These are phyloP conservation scores for Podospora didyma DNA, from an alignment of 495 filamentous ascomycete genomes.

Conservation along the genomic window DNA sequence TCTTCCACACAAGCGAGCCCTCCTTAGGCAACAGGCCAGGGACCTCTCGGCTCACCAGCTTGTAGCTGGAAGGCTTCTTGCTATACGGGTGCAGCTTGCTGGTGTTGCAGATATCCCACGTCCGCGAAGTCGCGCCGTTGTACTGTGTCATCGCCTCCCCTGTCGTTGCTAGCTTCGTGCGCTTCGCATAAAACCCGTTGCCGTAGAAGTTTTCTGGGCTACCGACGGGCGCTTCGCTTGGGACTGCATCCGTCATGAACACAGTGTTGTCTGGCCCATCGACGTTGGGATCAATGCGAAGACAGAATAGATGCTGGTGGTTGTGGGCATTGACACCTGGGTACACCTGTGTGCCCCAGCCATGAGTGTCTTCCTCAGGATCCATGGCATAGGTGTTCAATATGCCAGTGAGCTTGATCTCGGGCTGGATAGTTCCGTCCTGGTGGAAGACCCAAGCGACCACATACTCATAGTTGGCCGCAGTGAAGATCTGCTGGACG, in stretches of 20 bases:
- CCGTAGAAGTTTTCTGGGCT: slow-evolving; percentile 83
- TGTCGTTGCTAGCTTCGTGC: slow-evolving; percentile 73
- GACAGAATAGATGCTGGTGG: slow-evolving; percentile 94
- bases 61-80: slow-evolving; percentile 84
- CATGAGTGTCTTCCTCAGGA: slow-evolving; percentile 77
- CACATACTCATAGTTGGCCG: slow-evolving; percentile 97
- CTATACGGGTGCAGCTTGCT: slow-evolving; percentile 82
- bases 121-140: slow-evolving; percentile 69
- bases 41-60: slow-evolving; percentile 84
- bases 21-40: slow-evolving; percentile 77
- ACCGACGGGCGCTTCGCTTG: slow-evolving; percentile 65
- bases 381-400: slow-evolving; percentile 88
- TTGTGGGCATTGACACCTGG: slow-evolving; percentile 58
- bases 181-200: slow-evolving; percentile 91
- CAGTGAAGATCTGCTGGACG: slow-evolving; percentile 91
- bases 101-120: slow-evolving; percentile 89
- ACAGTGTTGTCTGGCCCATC: slow-evolving; percentile 85
- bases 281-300: slow-evolving; percentile 85
- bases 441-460: slow-evolving; percentile 91
- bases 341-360: slow-evolving; percentile 93
- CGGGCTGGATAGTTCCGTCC: slow-evolving; percentile 88
- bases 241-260: slow-evolving; percentile 72
- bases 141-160: slow-evolving; percentile 77
- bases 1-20: slow-evolving; percentile 85
- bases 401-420: slow-evolving; percentile 94